Percentiles rank a stretch among this genome's conserved stretches.
These are phyloP conservation scores for Osmanthus fragrans DNA, from an alignment of 257 asterid species.

Conservation along the genomic window DNA sequence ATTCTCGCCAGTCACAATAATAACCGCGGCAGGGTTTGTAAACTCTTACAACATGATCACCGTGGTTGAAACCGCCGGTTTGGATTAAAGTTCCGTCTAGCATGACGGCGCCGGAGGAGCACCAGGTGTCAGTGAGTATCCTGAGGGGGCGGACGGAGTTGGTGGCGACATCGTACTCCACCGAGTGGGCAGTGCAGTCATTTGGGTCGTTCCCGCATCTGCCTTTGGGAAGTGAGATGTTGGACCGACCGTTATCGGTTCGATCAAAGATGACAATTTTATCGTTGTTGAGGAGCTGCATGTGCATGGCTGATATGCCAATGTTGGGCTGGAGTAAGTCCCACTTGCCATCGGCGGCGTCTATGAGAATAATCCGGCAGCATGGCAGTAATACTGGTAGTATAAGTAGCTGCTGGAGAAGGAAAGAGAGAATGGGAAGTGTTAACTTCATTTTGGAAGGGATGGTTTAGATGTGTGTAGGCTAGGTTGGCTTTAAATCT, in stretches of 20 bases:
- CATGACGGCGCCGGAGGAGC: conserved; percentile 50
- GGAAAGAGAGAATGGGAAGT: conserved; percentile 16
- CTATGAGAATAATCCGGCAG: conserved; percentile 15
- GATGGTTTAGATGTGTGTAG: background rate
- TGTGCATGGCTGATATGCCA: conserved; percentile 62
- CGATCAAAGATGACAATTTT: conserved; percentile 51
- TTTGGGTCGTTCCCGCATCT: conserved; percentile 37
- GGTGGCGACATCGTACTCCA: conserved; percentile 40
- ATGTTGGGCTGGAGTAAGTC: conserved; percentile 30
- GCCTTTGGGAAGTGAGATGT: conserved; percentile 39
- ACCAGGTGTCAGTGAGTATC: conserved; percentile 49
- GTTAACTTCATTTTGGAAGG: background rate
- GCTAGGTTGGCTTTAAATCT: background rate
- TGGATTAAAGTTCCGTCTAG: conserved; percentile 42
- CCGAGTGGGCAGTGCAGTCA: conserved; percentile 62
- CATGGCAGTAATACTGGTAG: conserved; percentile 3
- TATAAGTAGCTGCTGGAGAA: conserved; percentile 25
- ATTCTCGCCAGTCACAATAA: conserved; percentile 42
- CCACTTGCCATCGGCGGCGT: conserved; percentile 47
- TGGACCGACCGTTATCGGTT: conserved; percentile 50
- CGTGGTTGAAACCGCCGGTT: conserved; percentile 50
- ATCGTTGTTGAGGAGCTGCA: conserved; percentile 56
- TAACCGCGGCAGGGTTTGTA: conserved; percentile 30
- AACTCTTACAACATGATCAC: conserved; percentile 26
- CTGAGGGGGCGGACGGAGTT: conserved; percentile 48